phyloP scores from a whole-genome alignment of 1,284 basidiomycete genomes.

The Puccinia hordei region DNA sequence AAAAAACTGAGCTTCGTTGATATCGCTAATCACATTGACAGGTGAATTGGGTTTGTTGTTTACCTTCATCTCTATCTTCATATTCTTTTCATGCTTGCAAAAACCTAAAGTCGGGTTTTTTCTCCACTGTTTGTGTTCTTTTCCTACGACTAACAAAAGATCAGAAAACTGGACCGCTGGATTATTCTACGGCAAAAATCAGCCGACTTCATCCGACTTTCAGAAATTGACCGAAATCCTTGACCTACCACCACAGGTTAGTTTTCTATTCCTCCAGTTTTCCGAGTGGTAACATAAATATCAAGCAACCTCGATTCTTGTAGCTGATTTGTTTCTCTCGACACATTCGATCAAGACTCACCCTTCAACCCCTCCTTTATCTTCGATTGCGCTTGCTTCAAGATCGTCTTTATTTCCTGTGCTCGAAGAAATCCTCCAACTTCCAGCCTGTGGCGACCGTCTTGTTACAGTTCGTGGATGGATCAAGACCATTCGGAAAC shows the following conservation, averaged over 20 bases:
- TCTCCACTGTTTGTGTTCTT: background rate
- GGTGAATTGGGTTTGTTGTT: slow-evolving; percentile 29
- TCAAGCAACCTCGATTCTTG: background rate
- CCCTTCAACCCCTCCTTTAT: background rate
- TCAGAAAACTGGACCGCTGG: slow-evolving; percentile 35
- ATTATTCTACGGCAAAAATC: slow-evolving; percentile 24
- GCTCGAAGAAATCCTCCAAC: slow-evolving; percentile 28
- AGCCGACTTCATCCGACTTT: background rate
- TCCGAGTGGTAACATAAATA: background rate
- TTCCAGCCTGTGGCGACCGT: background rate
- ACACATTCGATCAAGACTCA: background rate
- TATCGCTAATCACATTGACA: slow-evolving; percentile 25
- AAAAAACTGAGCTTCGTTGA: slow-evolving; percentile 17
- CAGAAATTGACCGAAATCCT: slow-evolving; percentile 4
- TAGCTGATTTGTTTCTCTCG: background rate
- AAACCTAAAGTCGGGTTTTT: background rate
- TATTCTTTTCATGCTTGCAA: background rate
- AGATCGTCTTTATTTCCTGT: slow-evolving; percentile 57
- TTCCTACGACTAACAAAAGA: slow-evolving; percentile 9
- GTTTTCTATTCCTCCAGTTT: background rate
- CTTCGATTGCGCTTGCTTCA: background rate
- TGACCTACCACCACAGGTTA: background rate
- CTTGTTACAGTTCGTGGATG: slow-evolving; percentile 31
- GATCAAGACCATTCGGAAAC: slow-evolving; percentile 40
- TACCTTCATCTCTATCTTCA: background rate